These are phyloP conservation scores for Wallacemonas sp. DNA, from an alignment of 208 protist species.

Conservation along the genomic window DNA sequence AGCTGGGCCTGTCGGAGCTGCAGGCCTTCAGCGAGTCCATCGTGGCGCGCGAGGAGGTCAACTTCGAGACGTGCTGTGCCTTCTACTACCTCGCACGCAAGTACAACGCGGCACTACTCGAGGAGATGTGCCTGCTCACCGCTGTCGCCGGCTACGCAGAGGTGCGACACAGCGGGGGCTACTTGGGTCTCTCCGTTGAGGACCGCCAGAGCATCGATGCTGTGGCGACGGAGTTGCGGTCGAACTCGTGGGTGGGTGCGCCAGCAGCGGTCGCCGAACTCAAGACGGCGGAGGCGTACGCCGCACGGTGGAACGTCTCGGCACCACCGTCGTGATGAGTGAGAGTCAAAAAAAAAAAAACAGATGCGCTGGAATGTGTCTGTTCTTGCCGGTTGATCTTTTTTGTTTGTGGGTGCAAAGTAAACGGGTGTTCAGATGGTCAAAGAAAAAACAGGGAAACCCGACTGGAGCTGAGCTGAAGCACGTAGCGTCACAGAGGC, in stretches of 20 bases:
- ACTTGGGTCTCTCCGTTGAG: slow-evolving; percentile 43
- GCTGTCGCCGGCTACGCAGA: slow-evolving; percentile 63
- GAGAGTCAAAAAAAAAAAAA: not conserved
- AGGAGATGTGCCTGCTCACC: slow-evolving; percentile 78
- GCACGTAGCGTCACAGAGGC: too few species aligned
- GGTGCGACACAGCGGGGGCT: slow-evolving; percentile 52
- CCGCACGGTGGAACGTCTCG: slow-evolving; percentile 46
- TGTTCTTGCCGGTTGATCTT: too few species aligned
- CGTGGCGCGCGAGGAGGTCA: slow-evolving; percentile 77
- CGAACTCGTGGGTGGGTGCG: slow-evolving; percentile 61
- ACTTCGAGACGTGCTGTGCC: slow-evolving; percentile 71
- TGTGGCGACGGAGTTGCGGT: slow-evolving; percentile 64
- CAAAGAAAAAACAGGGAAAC: not conserved
- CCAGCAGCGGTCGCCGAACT: slow-evolving; percentile 46
- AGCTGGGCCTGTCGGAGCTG: slow-evolving; percentile 55
- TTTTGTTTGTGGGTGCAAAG: too few species aligned
- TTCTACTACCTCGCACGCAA: slow-evolving; percentile 72
- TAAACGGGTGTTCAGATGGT: not conserved
- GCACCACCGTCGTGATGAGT: not conserved
- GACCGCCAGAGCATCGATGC: slow-evolving; percentile 57
- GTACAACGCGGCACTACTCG: slow-evolving; percentile 68
- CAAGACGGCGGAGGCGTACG: slow-evolving; percentile 53
- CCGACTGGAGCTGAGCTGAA: too few species aligned
- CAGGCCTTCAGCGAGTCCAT: slow-evolving; percentile 77
- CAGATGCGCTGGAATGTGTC: too few species aligned